Conservation (phyloP, 2,329 filamentous ascomycete species). For the Mollisiaceae sp. region DNA sequence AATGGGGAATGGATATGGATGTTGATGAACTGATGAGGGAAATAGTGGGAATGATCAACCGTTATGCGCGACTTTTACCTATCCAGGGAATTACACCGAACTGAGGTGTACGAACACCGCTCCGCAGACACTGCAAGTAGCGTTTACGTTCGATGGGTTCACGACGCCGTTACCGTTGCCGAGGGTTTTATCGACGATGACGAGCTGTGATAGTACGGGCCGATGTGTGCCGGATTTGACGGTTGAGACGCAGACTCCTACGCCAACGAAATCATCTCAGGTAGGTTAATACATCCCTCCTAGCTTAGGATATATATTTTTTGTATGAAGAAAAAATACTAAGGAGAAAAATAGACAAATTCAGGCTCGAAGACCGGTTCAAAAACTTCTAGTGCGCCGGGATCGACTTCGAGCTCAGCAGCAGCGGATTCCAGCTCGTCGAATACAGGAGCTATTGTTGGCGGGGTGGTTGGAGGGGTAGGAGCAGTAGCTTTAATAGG, state of each 20-base stretch:
- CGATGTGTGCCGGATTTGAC: conserved; percentile 2
- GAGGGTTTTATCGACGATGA: neutral
- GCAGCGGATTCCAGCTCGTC: neutral
- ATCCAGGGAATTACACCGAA: conserved; percentile 11
- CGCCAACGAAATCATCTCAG: neutral
- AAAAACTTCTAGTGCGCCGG: neutral
- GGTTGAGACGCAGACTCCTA: conserved; percentile 1
- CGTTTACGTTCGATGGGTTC: conserved; percentile 12
- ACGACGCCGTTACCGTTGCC: conserved; percentile 15
- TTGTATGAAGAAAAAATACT: neutral
- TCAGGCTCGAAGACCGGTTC: neutral
- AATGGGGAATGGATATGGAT: no score
- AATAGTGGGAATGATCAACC: neutral
- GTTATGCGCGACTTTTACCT: conserved; percentile 16
- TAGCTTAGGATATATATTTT: no score
- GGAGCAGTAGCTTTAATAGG: neutral
- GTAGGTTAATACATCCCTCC: neutral
- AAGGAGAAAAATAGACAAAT: neutral
- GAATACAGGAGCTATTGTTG: neutral
- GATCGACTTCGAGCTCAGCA: neutral
- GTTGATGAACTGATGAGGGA: no score
- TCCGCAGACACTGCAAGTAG: neutral
- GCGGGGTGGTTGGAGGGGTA: neutral
- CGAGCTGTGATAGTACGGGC: neutral
- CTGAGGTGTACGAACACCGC: conserved; percentile 11